phyloP scores from a whole-genome alignment of 2,329 filamentous ascomycete species.

The Fusarium camptoceras region DNA sequence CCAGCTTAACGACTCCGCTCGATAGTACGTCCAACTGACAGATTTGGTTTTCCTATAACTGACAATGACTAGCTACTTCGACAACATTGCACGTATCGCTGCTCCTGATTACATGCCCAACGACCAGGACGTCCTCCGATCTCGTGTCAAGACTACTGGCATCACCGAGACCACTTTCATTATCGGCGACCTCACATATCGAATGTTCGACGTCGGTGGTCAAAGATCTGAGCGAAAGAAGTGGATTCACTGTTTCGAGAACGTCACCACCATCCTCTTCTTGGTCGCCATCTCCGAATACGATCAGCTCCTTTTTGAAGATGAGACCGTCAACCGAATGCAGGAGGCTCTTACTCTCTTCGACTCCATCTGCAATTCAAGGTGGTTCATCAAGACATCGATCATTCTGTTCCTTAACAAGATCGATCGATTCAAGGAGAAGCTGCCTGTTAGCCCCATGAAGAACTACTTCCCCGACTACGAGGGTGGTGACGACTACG shows the following conservation, averaged over 20 bases:
- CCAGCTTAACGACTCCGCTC: slow-evolving; percentile 94
- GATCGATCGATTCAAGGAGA: slow-evolving; percentile 90
- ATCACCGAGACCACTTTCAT: slow-evolving; percentile 97
- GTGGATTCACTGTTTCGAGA: slow-evolving; percentile 99
- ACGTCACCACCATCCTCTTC: slow-evolving; percentile 96
- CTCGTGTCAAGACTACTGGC: slow-evolving; percentile 97
- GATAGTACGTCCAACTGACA: slow-evolving; percentile 76
- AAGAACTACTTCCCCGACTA: slow-evolving; percentile 92
- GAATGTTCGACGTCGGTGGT: slow-evolving; percentile 97
- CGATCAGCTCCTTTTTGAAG: slow-evolving; percentile 94
- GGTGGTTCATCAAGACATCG: slow-evolving; percentile 91
- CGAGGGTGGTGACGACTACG: slow-evolving; percentile 95
- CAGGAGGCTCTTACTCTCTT: slow-evolving; percentile 88
- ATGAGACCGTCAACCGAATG: slow-evolving; percentile 96
- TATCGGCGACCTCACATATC: slow-evolving; percentile 92
- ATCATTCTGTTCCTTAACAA: slow-evolving; percentile 93
- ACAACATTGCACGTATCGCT: slow-evolving; percentile 91
- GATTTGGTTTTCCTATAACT: slow-evolving; percentile 42
- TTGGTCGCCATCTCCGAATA: slow-evolving; percentile 97
- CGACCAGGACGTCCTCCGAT: slow-evolving; percentile 93
- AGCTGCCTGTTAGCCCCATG: slow-evolving; percentile 84
- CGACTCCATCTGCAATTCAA: slow-evolving; percentile 87
- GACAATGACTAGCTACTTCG: slow-evolving; percentile 81
- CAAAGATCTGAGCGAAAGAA: slow-evolving; percentile 98
- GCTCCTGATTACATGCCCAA: slow-evolving; percentile 94